Evolutionary conservation across 2,329 filamentous ascomycete genomes (phyloP), one percentile per base, ranked within the genome.

Genomic region (Phaeophleospora eucalypticola): DNA sequence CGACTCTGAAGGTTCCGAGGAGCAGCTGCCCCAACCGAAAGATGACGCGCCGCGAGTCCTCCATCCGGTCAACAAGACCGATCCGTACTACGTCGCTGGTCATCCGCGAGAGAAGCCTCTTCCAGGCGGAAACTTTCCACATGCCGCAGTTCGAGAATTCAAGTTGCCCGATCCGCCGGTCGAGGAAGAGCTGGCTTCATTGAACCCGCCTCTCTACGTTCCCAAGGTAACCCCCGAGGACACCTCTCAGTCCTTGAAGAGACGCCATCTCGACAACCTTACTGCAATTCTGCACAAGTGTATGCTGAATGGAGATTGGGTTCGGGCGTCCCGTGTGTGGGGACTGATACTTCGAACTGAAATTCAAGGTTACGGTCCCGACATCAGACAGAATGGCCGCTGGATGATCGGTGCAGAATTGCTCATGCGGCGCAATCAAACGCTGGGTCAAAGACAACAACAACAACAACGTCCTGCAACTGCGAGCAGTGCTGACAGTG

Each of bases 361-460:
- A 41, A 71, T 83, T 18, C 62, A 69, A 47, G 81, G 81, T 2
- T 65, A 68, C 39, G 69, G 71, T 4, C 73, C 90, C 16, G 88
- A 95, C 63, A 66, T 91, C 39, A 79, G 89, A 33, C 73, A 73
- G 16, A 77, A 83, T 59, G 78, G 81, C 29, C 77, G 86, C 54
- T 96, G 90, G 91, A 84, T 84, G 12, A 77, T 95, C 36, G 89
- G 88, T 0, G 88, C 87, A 2, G 90, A 95, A 68, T 80, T 96
- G 16, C 69, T 95, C 46, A 81, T 95, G 69, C 79, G 85, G 14
- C 68, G 68, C 52, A 46, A 53, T 51, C 43, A 53, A 18, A 47
- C 39, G 3, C 12, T 41, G 4, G 45, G 48, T 33, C 34, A 39
- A 10, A 20, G 32, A 32, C 42, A 35, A n/a, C n/a, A 16, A 4